These are phyloP conservation scores for Malassezia pachydermatis DNA, from an alignment of 1,284 basidiomycete genomes.

Conservation along the genomic window DNA sequence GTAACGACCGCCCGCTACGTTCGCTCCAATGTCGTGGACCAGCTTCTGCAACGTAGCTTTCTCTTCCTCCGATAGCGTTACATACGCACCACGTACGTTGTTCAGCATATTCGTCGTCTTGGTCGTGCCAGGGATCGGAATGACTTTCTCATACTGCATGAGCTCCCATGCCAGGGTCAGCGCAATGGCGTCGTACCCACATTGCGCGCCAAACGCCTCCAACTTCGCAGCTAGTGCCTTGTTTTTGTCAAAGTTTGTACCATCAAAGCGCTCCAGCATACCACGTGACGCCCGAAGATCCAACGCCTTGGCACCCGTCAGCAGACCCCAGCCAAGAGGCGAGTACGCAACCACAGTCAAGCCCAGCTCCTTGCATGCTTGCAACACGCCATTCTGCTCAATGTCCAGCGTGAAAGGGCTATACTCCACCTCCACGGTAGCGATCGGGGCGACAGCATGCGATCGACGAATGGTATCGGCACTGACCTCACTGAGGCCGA, in stretches of 20 bases:
- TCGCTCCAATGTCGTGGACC: neutral
- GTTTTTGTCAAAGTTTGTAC: slow-evolving; percentile 56
- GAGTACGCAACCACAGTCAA: slow-evolving; percentile 58
- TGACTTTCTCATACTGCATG: slow-evolving; percentile 52
- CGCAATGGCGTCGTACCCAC: slow-evolving; percentile 54
- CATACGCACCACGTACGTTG: neutral
- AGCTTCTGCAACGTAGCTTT: neutral
- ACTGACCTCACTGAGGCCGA: slow-evolving; percentile 35
- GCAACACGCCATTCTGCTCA: slow-evolving; percentile 50
- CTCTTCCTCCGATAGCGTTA: neutral
- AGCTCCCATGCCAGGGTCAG: slow-evolving; percentile 58
- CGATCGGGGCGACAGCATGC: slow-evolving; percentile 43
- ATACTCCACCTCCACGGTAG: slow-evolving; percentile 59
- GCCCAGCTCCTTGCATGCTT: slow-evolving; percentile 51
- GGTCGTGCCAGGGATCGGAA: slow-evolving; percentile 54
- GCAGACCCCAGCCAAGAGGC: slow-evolving; percentile 51
- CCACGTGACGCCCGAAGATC: slow-evolving; percentile 24
- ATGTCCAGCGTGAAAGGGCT: slow-evolving; percentile 56
- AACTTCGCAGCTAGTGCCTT: slow-evolving; percentile 54
- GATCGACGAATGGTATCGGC: slow-evolving; percentile 30
- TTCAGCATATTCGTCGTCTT: slow-evolving; percentile 17
- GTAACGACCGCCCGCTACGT: slow-evolving; percentile 5
- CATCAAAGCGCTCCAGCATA: slow-evolving; percentile 7
- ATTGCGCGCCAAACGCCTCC: slow-evolving; percentile 23
- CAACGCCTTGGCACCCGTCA: slow-evolving; percentile 54